A percentile compares a stretch with the other conserved stretches of the same genome.
These are phyloP conservation scores for Ogataea salicorniae DNA, from an alignment of 805 yeast species.

Conservation along the genomic window DNA sequence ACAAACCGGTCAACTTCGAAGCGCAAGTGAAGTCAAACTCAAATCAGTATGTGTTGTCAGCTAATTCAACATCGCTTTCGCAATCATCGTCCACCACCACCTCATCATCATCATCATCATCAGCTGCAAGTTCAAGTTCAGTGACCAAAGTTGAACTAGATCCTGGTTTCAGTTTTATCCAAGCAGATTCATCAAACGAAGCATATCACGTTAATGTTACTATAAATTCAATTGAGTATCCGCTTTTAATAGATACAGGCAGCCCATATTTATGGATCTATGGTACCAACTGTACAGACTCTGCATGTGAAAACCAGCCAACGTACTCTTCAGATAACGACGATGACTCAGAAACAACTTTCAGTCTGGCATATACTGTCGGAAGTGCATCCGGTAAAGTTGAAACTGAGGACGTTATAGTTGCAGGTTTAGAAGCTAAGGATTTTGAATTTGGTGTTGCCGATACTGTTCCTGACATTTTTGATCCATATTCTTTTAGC, in stretches of 20 bases:
- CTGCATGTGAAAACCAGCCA: constrained; percentile 35
- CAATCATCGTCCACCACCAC: background rate
- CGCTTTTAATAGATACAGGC: constrained; percentile 59
- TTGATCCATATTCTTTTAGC: constrained; percentile 46
- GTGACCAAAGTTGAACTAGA: constrained; percentile 7
- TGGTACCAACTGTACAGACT: constrained; percentile 42
- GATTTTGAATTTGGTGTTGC: constrained; percentile 53
- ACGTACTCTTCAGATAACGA: constrained; percentile 23
- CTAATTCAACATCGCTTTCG: background rate
- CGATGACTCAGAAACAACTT: constrained; percentile 26
- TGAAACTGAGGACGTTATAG: constrained; percentile 33
- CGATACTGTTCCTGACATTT: constrained; percentile 45
- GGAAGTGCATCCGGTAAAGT: constrained; percentile 49
- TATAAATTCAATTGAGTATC: constrained; percentile 38
- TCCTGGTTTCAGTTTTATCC: constrained; percentile 24
- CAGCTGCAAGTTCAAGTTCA: background rate
- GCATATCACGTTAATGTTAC: constrained; percentile 38
- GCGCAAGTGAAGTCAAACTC: background rate
- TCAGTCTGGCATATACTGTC: constrained; percentile 48
- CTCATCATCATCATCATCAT: background rate
- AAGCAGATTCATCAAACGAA: constrained; percentile 22
- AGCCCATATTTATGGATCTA: constrained; percentile 63
- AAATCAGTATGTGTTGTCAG: background rate
- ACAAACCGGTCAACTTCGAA: background rate
- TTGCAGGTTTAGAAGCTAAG: constrained; percentile 33